These are phyloP conservation scores for Blakeslea trispora DNA, from an alignment of 371 early-diverging fungal species.

Conservation along the genomic window DNA sequence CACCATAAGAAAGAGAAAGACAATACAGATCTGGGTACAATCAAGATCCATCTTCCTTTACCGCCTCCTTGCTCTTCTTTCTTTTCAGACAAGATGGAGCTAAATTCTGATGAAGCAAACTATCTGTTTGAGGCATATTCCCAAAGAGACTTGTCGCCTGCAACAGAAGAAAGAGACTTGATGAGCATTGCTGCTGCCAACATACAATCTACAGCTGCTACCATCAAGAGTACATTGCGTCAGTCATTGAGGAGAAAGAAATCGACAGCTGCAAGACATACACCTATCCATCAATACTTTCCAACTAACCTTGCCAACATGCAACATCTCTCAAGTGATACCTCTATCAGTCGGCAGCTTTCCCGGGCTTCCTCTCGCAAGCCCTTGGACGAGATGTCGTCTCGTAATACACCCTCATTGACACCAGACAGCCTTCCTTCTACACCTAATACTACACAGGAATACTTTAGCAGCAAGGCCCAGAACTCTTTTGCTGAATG, in stretches of 20 bases:
- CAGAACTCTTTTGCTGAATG: too few relatives aligned
- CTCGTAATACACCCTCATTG: background rate
- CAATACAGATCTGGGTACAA: too few relatives aligned
- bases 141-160: conserved; percentile 13
- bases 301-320: background rate
- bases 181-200: conserved; percentile 17
- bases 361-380: background rate
- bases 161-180: conserved; percentile 12
- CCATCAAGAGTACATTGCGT: conserved; percentile 28
- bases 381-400: background rate
- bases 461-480: conserved; percentile 1
- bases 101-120: conserved; percentile 36
- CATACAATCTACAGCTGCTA: conserved; percentile 31
- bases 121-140: conserved; percentile 33
- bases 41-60: conserved; percentile 11
- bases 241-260: conserved; percentile 38
- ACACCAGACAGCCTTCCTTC: background rate
- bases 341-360: background rate
- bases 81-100: conserved; percentile 49
- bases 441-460: background rate
- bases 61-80: conserved; percentile 34
- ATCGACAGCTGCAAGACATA: conserved; percentile 11
- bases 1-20: too few relatives aligned
- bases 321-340: background rate
- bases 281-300: conserved; percentile 1